A percentile compares a stretch with the other conserved stretches of the same genome.
Evolutionary conservation across 2,329 filamentous ascomycete species (phyloP).

Genomic region (Pseudocercospora crystallina): DNA sequence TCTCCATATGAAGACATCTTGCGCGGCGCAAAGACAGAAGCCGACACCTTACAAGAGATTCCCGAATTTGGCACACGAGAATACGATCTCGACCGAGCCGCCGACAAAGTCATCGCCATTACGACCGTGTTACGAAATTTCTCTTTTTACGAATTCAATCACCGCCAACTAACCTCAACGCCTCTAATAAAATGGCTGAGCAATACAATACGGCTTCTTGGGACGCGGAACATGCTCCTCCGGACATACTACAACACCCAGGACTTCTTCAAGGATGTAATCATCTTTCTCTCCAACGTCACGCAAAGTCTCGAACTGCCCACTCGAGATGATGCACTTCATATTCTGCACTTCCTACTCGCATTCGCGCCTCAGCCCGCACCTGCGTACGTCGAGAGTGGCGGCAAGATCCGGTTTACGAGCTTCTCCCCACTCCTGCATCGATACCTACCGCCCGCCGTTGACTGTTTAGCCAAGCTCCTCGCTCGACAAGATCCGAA

Average conservation of each 20-base stretch:
- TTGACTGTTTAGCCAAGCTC: constrained; percentile 88
- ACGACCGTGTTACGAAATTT: constrained; percentile 91
- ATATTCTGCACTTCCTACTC: constrained; percentile 82
- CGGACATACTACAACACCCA: constrained; percentile 80
- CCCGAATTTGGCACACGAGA: constrained; percentile 71
- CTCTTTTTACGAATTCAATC: constrained; percentile 81
- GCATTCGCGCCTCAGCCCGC: constrained; percentile 81
- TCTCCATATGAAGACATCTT: constrained; percentile 84
- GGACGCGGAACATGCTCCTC: constrained; percentile 83
- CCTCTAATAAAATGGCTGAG: constrained; percentile 80
- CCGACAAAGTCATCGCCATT: constrained; percentile 83
- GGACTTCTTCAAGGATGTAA: constrained; percentile 95
- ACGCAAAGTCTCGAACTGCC: constrained; percentile 79
- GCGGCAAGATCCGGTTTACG: constrained; percentile 66
- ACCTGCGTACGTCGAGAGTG: constrained; percentile 52
- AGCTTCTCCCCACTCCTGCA: constrained; percentile 79
- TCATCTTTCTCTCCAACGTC: constrained; percentile 81
- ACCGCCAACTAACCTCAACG: constrained; percentile 70
- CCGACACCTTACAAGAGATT: constrained; percentile 68
- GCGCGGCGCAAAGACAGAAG: constrained; percentile 73
- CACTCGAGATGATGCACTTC: constrained; percentile 81
- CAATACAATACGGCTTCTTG: constrained; percentile 79
- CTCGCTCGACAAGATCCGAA: constrained; percentile 93
- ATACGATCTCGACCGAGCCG: constrained; percentile 81
- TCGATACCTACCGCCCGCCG: constrained; percentile 82